Evolutionary conservation across 75 land plant genomes (phyloP).

Genomic region (Pinus taeda): DNA sequence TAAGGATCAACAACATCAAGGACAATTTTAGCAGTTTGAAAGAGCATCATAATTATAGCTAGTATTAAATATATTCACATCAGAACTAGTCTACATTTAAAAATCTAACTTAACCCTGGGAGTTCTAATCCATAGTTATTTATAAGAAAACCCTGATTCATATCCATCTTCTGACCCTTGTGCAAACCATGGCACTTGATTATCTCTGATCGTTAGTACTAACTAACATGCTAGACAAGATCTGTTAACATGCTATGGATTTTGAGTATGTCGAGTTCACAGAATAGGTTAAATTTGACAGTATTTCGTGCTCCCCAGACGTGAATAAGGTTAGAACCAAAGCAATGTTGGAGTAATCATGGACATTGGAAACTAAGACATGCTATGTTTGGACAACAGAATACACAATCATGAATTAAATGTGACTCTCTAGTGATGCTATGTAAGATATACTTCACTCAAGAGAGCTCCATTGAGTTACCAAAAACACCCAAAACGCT

Average conservation of each 20-base stretch:
- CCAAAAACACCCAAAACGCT: neutral
- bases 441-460: neutral
- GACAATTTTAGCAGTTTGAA: too few species aligned
- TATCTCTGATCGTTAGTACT: neutral
- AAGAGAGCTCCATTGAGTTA: neutral
- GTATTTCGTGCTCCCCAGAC: neutral
- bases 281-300: neutral
- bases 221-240: neutral
- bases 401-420: neutral
- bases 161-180: neutral
- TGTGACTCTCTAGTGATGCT: neutral
- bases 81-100: neutral
- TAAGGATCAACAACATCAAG: neutral
- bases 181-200: neutral
- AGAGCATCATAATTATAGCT: too few species aligned
- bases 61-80: neutral
- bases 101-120: neutral
- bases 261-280: neutral
- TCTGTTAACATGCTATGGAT: neutral
- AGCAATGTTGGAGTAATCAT: neutral
- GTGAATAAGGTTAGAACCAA: neutral
- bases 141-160: neutral
- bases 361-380: neutral
- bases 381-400: neutral
- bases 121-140: neutral